phyloP scores from a whole-genome alignment of 306 rosid species.

The Delonix regia region DNA sequence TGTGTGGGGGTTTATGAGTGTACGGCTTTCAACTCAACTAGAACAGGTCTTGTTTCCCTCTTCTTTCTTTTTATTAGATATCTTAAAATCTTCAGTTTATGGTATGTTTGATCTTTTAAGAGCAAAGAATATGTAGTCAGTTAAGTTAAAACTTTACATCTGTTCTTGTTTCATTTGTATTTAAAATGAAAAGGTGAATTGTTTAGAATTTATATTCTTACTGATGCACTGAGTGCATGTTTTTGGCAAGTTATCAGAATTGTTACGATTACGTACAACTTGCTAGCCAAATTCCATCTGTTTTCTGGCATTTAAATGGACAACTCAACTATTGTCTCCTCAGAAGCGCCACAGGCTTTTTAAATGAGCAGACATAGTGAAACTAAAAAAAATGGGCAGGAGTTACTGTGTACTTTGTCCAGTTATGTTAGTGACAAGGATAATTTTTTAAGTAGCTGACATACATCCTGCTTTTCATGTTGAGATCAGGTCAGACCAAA shows the following conservation, averaged over 20 bases:
- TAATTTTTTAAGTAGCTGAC: slow-evolving; percentile 39
- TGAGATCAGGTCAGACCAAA: slow-evolving; percentile 39
- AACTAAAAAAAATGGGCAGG: not conserved
- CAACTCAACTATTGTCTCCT: slow-evolving; percentile 29
- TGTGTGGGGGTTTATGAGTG: slow-evolving; percentile 12
- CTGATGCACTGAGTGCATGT: not conserved
- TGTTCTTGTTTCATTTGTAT: not conserved
- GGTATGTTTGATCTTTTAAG: no score
- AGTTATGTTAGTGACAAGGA: slow-evolving; percentile 29
- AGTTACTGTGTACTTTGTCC: slow-evolving; percentile 13
- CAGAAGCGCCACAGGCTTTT: slow-evolving; percentile 8
- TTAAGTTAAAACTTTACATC: not conserved
- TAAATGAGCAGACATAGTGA: slow-evolving; percentile 3
- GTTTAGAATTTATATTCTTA: not conserved
- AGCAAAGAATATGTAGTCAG: not conserved
- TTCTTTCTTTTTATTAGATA: not conserved
- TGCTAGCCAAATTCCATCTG: not conserved
- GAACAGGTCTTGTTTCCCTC: not conserved
- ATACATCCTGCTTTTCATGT: slow-evolving; percentile 27
- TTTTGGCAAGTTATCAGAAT: not conserved
- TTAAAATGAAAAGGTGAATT: not conserved
- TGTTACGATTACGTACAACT: not conserved
- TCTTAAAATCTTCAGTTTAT: not conserved
- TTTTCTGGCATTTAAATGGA: slow-evolving; percentile 20
- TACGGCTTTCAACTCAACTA: not conserved